Evolutionary conservation across 495 filamentous ascomycete genomes (phyloP), one percentile per base, ranked within the genome.

Genomic region (Cercophora samala): DNA sequence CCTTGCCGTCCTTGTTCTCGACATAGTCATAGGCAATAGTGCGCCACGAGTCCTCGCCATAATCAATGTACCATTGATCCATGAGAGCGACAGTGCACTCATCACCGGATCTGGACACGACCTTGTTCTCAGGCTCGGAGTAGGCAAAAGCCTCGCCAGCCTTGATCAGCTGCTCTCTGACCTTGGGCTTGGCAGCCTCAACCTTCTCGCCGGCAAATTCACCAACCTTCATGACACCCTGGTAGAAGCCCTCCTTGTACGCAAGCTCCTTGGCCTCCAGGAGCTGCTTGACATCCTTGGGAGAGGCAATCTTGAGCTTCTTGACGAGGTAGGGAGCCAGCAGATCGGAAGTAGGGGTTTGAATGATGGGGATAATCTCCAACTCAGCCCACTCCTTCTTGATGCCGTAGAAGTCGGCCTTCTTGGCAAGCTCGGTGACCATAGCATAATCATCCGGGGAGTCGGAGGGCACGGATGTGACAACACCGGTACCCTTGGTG

Each of bases 161-260:
- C 61, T 93, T 88, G 69, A 96, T 85, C 24, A 99, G 85, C 63
- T 91, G 82, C 72, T 91, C 82, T 71, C 89, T 84, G 29, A 99
- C 92, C 75, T 95, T 91, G 32, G 90, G 87, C 81, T 99, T 99
- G 22, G 89, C 93, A 53, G 83, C 84, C 70, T 92, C 88, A 52
- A 99, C 95, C 64, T 91, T 83, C 78, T 93, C 85, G 26, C 93
- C 95, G 77, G 89, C 91, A 80, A 91, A 97, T 22, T 97, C 91
- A 58, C 95, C 95, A 63, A 91, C 84, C 53, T 92, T 77, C 91
- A 99, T 95, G 54, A 84, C 91, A 60, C 95, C 95, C 79, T 96
- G 90, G 82, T 98, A 99, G 83, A 91, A 97, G n/a, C 91, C 95
- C 75, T 97, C 93, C 76, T 93, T 96, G 81, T 99, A 99, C 4